Percentiles rank a stretch among this genome's conserved stretches.
Evolutionary conservation across 192 early-diverging fungal species (phyloP).

Genomic region (Glomus cerebriforme): DNA sequence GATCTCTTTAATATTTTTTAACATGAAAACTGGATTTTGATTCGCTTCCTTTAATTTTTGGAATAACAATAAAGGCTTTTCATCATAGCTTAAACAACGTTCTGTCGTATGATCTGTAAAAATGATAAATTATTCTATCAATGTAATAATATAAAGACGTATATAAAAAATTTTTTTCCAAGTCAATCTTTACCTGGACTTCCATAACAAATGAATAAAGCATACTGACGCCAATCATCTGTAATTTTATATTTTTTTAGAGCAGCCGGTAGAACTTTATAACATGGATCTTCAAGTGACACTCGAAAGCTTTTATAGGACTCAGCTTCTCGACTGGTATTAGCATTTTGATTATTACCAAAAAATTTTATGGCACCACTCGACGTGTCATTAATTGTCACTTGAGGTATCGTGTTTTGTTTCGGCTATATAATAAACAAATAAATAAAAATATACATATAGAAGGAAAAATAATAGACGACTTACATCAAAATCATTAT

Average conservation of each 20-base stretch:
- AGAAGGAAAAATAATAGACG: neutral
- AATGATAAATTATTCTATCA: neutral
- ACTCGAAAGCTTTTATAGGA: constrained; percentile 87
- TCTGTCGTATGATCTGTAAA: constrained; percentile 46
- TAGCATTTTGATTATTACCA: constrained; percentile 55
- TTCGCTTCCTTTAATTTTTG: constrained; percentile 75
- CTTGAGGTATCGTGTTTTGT: neutral
- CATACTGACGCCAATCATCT: constrained; percentile 86
- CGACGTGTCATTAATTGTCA: constrained; percentile 29
- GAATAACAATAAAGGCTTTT: constrained; percentile 72
- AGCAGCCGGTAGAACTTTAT: constrained; percentile 81
- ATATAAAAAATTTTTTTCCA: constrained; percentile 5
- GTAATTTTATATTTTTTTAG: constrained; percentile 90
- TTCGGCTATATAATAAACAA: constrained; percentile 5
- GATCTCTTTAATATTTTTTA: constrained; percentile 62
- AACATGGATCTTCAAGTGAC: constrained; percentile 77
- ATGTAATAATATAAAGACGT: neutral
- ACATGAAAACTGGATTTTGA: constrained; percentile 71
- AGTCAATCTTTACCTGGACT: constrained; percentile 50
- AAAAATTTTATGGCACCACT: constrained; percentile 81
- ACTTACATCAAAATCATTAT: constrained; percentile 25
- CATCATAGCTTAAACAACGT: constrained; percentile 72
- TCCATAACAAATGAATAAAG: constrained; percentile 79
- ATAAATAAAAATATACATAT: neutral
- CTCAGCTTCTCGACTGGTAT: constrained; percentile 56